A percentile compares a stretch with the other conserved stretches of the same genome.
phyloP scores from a whole-genome alignment of 139 green algal genomes.

The Chlamydomonas sp. region DNA sequence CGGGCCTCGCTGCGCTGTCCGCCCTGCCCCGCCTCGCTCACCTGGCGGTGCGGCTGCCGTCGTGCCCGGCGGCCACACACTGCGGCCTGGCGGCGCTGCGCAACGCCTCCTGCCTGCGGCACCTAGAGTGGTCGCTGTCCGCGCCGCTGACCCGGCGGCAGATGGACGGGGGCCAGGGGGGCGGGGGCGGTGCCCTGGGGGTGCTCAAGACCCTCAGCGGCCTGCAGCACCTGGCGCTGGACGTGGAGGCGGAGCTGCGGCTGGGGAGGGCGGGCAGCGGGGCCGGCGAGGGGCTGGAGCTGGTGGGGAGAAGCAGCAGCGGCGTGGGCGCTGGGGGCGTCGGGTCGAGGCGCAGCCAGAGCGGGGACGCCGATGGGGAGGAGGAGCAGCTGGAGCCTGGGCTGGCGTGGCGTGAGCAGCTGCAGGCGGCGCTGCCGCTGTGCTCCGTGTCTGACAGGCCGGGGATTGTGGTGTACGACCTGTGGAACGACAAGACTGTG shows the following conservation, averaged over 20 bases:
- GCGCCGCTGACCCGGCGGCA: background rate
- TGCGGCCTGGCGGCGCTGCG: background rate
- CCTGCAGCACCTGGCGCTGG: slow-evolving; percentile 21
- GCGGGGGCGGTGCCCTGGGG: background rate
- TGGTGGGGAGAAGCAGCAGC: background rate
- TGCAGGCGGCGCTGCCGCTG: slow-evolving; percentile 15
- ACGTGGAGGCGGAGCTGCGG: slow-evolving; percentile 11
- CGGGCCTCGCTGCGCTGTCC: background rate
- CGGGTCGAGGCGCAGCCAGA: background rate
- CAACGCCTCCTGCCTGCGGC: background rate
- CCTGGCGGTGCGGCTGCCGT: background rate
- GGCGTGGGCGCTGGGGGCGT: too few relatives aligned
- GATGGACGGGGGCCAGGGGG: background rate
- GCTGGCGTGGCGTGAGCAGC: slow-evolving; percentile 4
- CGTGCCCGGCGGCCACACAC: background rate
- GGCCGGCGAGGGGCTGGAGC: background rate
- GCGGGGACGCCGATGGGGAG: background rate
- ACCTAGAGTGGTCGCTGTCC: slow-evolving; percentile 31
- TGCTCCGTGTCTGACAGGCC: slow-evolving; percentile 5
- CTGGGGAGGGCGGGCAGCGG: too few relatives aligned
- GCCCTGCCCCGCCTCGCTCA: slow-evolving; percentile 28
- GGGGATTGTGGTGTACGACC: slow-evolving; percentile 22
- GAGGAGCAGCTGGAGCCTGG: background rate
- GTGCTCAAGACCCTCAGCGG: too few relatives aligned
- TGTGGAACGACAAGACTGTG: slow-evolving; percentile 9